Conservation (phyloP, 257 asterid species). For the Lantana camara region DNA sequence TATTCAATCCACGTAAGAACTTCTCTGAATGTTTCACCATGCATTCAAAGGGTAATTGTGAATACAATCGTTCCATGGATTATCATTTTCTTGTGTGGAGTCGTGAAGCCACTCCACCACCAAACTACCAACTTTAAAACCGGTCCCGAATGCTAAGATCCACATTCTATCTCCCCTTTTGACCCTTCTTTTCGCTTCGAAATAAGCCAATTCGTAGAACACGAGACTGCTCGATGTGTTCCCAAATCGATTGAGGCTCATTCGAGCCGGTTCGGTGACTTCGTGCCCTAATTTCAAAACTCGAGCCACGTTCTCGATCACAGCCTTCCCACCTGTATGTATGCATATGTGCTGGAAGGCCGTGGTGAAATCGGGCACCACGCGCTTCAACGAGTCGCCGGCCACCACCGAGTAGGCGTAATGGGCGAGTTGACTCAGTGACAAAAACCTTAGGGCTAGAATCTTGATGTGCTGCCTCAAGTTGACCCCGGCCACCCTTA, state of each 20-base stretch:
- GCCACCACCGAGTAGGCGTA: constrained; percentile 35
- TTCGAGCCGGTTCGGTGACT: constrained; percentile 64
- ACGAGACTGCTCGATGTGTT: constrained; percentile 71
- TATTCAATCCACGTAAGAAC: too few relatives aligned
- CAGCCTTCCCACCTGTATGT: constrained; percentile 72
- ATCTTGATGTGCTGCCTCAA: constrained; percentile 47
- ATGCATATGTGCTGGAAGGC: constrained; percentile 68
- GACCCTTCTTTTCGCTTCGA: constrained; percentile 60
- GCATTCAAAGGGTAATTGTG: constrained; percentile 44
- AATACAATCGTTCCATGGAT: constrained; percentile 72
- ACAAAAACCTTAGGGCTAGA: constrained; percentile 57
- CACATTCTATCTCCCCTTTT: constrained; percentile 73
- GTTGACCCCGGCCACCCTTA: constrained; percentile 52
- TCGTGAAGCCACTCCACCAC: constrained; percentile 59
- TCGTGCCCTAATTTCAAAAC: constrained; percentile 40
- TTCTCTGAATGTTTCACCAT: too few relatives aligned
- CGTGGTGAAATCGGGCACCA: constrained; percentile 53
- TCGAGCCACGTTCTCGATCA: constrained; percentile 52
- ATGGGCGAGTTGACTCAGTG: constrained; percentile 48
- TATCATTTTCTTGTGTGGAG: constrained; percentile 53
- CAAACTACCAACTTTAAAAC: constrained; percentile 67
- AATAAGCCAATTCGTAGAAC: constrained; percentile 70
- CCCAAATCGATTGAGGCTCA: constrained; percentile 67
- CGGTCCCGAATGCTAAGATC: constrained; percentile 82
- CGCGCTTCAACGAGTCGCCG: constrained; percentile 26